Conservation (phyloP, 139 green algal genomes). For the Eudorina sp. region DNA sequence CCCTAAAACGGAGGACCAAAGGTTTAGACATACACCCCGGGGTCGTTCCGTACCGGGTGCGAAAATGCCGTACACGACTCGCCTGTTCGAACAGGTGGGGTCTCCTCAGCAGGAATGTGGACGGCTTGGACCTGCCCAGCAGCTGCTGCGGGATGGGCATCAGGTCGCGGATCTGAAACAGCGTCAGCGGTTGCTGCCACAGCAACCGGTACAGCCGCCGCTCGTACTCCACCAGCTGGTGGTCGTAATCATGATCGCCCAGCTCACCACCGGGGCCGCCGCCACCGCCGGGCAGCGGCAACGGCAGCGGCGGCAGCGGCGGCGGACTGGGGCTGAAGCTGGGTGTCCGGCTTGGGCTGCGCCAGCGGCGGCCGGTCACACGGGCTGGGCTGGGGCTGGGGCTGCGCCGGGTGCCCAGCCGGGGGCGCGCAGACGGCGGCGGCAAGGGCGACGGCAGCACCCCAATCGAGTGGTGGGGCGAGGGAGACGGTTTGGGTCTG, state of each 20-base stretch:
- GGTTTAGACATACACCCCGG: too few species aligned
- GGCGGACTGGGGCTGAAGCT: background rate
- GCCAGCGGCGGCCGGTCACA: background rate
- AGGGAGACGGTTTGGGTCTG: too few species aligned
- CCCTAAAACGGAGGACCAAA: too few species aligned
- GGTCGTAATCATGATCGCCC: background rate
- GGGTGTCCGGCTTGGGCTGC: background rate
- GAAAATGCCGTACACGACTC: too few species aligned
- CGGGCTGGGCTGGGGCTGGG: too few species aligned
- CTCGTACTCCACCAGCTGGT: background rate
- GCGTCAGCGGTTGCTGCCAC: background rate
- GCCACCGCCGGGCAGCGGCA: background rate
- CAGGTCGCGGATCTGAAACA: slow-evolving; percentile 32
- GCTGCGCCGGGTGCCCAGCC: too few species aligned
- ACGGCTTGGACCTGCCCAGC: slow-evolving; percentile 29
- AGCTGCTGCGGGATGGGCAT: slow-evolving; percentile 32
- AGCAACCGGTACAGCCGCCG: slow-evolving; percentile 33
- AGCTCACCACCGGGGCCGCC: background rate
- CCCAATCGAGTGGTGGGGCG: too few species aligned
- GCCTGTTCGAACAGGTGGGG: slow-evolving; percentile 34
- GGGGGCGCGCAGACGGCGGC: too few species aligned
- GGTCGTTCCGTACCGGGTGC: too few species aligned
- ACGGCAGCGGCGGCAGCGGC: background rate
- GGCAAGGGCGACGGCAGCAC: too few species aligned
- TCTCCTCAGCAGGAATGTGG: slow-evolving; percentile 43